A percentile compares a stretch with the other conserved stretches of the same genome.
phyloP scores from a whole-genome alignment of 768 basidiomycete genomes.

The Boletus vinaceobasis region DNA sequence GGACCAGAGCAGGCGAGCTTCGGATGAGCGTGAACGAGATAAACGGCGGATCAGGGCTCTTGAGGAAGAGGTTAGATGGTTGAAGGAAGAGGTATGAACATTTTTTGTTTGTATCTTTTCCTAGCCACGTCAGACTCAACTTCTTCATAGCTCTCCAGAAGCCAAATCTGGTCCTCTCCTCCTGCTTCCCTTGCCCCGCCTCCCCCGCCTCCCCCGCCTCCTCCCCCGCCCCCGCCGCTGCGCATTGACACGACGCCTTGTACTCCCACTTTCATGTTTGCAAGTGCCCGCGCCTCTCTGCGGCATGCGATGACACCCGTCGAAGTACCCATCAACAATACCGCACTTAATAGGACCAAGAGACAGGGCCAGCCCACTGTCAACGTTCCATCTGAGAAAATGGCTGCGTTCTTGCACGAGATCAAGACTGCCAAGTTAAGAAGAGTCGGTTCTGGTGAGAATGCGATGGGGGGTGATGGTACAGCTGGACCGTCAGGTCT shows the following conservation, averaged over 20 bases:
- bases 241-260: slow-evolving; percentile 31
- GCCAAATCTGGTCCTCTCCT: slow-evolving; percentile 24
- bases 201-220: slow-evolving; percentile 45
- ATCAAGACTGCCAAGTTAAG: slow-evolving; percentile 72
- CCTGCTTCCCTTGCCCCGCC: slow-evolving; percentile 30
- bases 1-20: slow-evolving; percentile 29
- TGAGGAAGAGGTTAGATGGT: slow-evolving; percentile 59
- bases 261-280: slow-evolving; percentile 41
- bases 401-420: slow-evolving; percentile 78
- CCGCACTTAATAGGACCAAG: slow-evolving; percentile 29
- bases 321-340: slow-evolving; percentile 65
- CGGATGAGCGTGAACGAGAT: slow-evolving; percentile 49
- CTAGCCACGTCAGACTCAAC: background rate
- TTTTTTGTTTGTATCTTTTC: background rate
- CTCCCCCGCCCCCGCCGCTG: slow-evolving; percentile 35
- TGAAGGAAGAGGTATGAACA: slow-evolving; percentile 53
- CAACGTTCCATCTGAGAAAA: slow-evolving; percentile 75
- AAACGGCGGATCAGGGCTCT: slow-evolving; percentile 61
- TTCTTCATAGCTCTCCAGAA: slow-evolving; percentile 43
- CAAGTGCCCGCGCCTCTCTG: slow-evolving; percentile 62
- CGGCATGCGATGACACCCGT: slow-evolving; percentile 50
- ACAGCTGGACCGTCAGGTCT: slow-evolving; percentile 27
- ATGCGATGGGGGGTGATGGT: slow-evolving; percentile 18
- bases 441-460: slow-evolving; percentile 43
- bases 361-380: slow-evolving; percentile 63